Base-by-base conservation (phyloP, 1,284 basidiomycete species). In the Fomitopsis palustris region DNA sequence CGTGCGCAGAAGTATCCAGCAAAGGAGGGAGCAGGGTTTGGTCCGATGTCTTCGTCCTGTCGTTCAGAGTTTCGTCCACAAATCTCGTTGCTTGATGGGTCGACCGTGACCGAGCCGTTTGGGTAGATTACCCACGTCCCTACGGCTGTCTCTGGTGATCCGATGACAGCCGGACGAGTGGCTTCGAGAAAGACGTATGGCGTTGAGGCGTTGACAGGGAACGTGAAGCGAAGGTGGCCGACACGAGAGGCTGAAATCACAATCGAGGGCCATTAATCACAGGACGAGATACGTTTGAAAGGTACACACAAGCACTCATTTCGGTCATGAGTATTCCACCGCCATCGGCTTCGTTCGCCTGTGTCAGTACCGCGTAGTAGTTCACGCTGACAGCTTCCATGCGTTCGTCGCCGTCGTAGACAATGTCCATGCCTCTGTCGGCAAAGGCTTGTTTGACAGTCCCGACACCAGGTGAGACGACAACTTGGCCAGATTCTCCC, bases 1-100 rank as follows among this genome's bases (percentile, higher is more conserved):
- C 87, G 82, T 7, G 87, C 90, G 54, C 88, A 90, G 70, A 90
- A 93, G 77, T 90, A 92, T 0, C 88, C 90, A 35, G 81, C 82
- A 77, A 82, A 78, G 54, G 67, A 56, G 64, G 75, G 71, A 0
- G 84, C 83, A 2, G 80, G 77, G 33, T 81, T 84, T 0, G 87
- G 87, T 0, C 81, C 81, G 58, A 90, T 82, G 67, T 90, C 87
- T 69, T 77, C 80, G 73, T 93, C 90, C 68, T 92, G 90, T 12
- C 89, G 80, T 68, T 93, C 91, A 12, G 83, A 79, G 63, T 88
- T 91, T 67, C 74, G 81, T 2, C 92, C 91, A 25, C 80, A 84
- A 43, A 93, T 81, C 74, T 92, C 87, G n/a, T 45, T 77, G 76
- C 42, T 58, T 61, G 7, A 67, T 58, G 77, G 72, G 57, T 82